phyloP scores from a whole-genome alignment of 495 filamentous ascomycete species.

The Xylaria longipes region DNA sequence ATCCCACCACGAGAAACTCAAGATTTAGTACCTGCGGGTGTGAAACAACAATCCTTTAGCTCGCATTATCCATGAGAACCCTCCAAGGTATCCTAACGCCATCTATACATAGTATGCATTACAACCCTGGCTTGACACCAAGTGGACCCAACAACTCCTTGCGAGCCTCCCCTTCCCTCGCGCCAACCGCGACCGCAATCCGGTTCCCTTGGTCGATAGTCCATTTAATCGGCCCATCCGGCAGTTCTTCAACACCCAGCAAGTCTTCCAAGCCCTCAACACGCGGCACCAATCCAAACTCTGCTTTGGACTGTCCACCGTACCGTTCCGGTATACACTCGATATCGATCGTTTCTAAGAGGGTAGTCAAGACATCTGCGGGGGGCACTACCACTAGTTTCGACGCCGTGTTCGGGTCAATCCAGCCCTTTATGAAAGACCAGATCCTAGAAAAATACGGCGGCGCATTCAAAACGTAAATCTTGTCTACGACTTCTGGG shows the following conservation, averaged over 20 bases:
- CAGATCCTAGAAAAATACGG: constrained; percentile 18
- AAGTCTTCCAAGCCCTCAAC: constrained; percentile 10
- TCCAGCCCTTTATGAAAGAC: constrained; percentile 12
- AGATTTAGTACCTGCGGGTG: neutral
- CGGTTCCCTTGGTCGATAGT: constrained; percentile 7
- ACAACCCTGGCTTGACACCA: neutral
- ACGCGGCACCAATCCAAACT: neutral
- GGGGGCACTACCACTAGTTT: constrained; percentile 12
- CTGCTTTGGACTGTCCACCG: constrained; percentile 7
- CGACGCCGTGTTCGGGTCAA: constrained; percentile 12
- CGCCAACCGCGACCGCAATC: constrained; percentile 18
- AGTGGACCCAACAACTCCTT: neutral
- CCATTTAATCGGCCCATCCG: constrained; percentile 21
- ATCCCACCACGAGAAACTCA: neutral
- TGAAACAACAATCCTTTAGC: neutral
- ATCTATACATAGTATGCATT: constrained; percentile 3
- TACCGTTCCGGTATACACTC: constrained; percentile 20
- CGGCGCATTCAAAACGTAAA: constrained; percentile 14
- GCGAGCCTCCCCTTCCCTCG: neutral
- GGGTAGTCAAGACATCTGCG: constrained; percentile 11
- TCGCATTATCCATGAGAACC: neutral
- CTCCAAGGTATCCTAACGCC: neutral
- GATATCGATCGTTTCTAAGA: constrained; percentile 14
- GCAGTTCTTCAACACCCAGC: constrained; percentile 8
- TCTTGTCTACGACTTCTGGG: constrained; percentile 17